Base-by-base conservation (phyloP, 768 basidiomycete species). In the Auriscalpium microsporum region DNA sequence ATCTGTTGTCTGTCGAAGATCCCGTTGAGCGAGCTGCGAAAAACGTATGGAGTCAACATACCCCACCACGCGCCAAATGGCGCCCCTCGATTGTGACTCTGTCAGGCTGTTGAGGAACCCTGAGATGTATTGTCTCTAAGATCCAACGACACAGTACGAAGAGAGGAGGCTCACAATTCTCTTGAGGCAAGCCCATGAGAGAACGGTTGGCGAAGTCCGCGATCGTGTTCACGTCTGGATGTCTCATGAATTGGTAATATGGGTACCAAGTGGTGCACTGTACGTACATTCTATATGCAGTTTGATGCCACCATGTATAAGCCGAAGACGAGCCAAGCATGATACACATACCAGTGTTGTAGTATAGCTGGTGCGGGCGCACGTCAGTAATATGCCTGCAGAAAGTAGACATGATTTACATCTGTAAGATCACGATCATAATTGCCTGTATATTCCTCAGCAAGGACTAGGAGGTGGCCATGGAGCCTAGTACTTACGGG, bases 351-450 rank as follows among this genome's bases (percentile, higher is more conserved):
- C 77, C 77, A 37, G 74, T 77, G 66, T 81, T 81, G 62, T 78
- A 82, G 58, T 73, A 72, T 11, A 76, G 62, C 76, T 78, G 9
- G 44, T 23, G 14, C 6, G 1, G 53, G 19, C 9, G 28, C 16
- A 4, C 0, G 11, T 9, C 23, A 42, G 9, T 42, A 55, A 14
- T 23, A 10, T 50, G 8, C 28, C 28, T 3, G 28, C 28, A 28
- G 28, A 28, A 28, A 28, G 28, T 28, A 10, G 42, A 45, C 13
- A 33, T 42, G 17, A 58, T 74, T 66, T 56, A 80, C 75, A 64
- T 82, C 80, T 14, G 79, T 82, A n/a, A 81, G 63, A 60, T 80
- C 78, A 50, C 80, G 70, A 56, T 82, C 76, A 62, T 83, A 82
- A 57, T 81, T 73, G 2, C 78, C 76, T 64, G 19, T 16, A 21